These are phyloP conservation scores for Puccinia horiana DNA, from an alignment of 1,284 basidiomycete species.

Conservation along the genomic window DNA sequence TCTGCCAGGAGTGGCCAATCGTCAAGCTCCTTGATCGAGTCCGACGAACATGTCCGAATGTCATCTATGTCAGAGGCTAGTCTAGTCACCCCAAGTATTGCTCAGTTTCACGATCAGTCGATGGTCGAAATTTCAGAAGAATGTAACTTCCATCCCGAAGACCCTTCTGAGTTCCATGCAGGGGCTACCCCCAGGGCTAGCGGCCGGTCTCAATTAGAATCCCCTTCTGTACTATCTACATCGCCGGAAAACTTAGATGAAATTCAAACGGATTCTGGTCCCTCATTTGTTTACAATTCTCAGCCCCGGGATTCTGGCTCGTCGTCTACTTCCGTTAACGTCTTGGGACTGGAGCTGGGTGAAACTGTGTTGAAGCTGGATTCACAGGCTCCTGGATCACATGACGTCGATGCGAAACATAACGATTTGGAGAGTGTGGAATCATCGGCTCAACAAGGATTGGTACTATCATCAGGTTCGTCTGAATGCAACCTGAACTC, in stretches of 20 bases:
- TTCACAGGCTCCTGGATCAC: background rate
- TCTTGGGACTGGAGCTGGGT: constrained; percentile 12
- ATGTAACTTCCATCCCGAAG: background rate
- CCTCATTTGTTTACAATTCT: background rate
- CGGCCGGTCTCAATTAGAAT: constrained; percentile 14
- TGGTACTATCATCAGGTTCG: constrained; percentile 16
- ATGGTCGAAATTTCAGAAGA: background rate
- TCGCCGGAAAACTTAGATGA: constrained; percentile 14
- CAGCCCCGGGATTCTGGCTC: background rate
- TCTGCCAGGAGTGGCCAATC: constrained; percentile 1
- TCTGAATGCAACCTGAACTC: constrained; percentile 24
- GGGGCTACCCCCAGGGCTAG: constrained; percentile 25
- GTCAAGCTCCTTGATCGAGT: constrained; percentile 18
- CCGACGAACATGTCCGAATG: constrained; percentile 18
- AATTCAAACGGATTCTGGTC: background rate
- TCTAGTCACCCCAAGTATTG: constrained; percentile 15
- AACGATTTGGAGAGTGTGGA: background rate
- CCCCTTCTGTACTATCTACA: background rate
- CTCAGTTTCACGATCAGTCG: constrained; percentile 5
- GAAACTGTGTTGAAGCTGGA: background rate
- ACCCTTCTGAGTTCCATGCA: constrained; percentile 10
- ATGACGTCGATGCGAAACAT: background rate
- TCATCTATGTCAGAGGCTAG: constrained; percentile 31
- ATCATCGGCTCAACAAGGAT: background rate
- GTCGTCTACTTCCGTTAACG: background rate